These are phyloP conservation scores for Buddleja alternifolia DNA, from an alignment of 257 asterid species.

Conservation along the genomic window DNA sequence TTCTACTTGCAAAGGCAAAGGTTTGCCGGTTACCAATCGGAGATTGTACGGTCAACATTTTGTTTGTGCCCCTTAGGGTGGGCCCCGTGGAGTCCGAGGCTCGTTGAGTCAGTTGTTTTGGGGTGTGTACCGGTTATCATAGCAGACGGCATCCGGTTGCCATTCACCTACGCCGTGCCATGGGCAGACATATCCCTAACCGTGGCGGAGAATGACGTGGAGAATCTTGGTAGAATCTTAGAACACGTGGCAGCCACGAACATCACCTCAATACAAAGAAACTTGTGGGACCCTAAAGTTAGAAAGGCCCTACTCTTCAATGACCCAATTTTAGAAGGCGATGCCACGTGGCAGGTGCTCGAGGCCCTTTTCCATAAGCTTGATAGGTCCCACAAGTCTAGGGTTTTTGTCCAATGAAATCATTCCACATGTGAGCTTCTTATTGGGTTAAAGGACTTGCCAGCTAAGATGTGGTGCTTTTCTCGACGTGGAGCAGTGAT, in stretches of 20 bases:
- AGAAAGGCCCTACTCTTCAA: conserved; percentile 55
- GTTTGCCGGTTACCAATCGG: conserved; percentile 76
- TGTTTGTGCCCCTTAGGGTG: conserved; percentile 89
- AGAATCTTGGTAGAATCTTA: conserved; percentile 52
- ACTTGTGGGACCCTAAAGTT: conserved; percentile 55
- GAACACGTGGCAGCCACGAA: conserved; percentile 72
- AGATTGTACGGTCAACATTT: conserved; percentile 72
- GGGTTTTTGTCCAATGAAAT: conserved; percentile 30
- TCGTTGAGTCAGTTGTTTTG: conserved; percentile 77
- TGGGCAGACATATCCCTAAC: conserved; percentile 76
- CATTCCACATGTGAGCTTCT: background rate
- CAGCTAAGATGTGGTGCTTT: conserved; percentile 27
- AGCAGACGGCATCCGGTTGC: conserved; percentile 76
- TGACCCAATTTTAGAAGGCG: conserved; percentile 56
- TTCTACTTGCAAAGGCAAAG: conserved; percentile 65
- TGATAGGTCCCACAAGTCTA: conserved; percentile 47
- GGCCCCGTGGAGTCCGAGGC: conserved; percentile 97
- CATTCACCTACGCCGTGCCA: conserved; percentile 66
- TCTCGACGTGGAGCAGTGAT: conserved; percentile 25
- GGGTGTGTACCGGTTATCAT: conserved; percentile 90
- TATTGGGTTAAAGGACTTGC: background rate
- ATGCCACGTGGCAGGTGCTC: conserved; percentile 83
- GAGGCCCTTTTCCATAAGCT: conserved; percentile 45
- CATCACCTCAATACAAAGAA: conserved; percentile 59
- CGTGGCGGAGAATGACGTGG: conserved; percentile 80